Conservation (phyloP, 768 basidiomycete genomes). For the Leccinum uliginosum region DNA sequence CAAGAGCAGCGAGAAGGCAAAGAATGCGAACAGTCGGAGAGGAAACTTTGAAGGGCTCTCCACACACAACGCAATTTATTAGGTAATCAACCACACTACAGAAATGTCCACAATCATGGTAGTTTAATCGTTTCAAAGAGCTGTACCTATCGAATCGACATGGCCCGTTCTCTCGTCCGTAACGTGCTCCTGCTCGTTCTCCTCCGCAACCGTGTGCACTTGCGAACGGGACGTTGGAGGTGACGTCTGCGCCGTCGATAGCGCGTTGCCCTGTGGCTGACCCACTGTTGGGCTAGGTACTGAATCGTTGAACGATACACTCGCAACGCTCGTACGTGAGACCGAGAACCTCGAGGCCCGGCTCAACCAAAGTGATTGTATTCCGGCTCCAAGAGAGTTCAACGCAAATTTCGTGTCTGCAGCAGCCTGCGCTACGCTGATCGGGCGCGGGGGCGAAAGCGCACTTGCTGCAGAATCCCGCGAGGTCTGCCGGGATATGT, state of each 20-base stretch:
- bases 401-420: conserved; percentile 33
- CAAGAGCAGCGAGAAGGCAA: conserved; percentile 2
- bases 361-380: conserved; percentile 46
- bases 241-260: conserved; percentile 6
- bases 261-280: background rate
- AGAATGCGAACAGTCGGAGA: conserved; percentile 14
- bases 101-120: background rate
- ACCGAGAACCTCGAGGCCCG: conserved; percentile 38
- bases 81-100: conserved; percentile 16
- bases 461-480: conserved; percentile 21
- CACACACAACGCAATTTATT: conserved; percentile 11
- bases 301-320: conserved; percentile 24
- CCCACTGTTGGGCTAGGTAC: conserved; percentile 7
- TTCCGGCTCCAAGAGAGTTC: conserved; percentile 39
- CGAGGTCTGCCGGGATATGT: conserved; percentile 21
- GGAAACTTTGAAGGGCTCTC: conserved; percentile 10
- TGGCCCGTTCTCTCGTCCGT: conserved; percentile 5
- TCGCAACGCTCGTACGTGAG: conserved; percentile 27
- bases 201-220: conserved; percentile 27
- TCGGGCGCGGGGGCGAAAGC: conserved; percentile 18
- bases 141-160: conserved; percentile 26
- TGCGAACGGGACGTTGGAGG: conserved; percentile 12
- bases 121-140: conserved; percentile 19
- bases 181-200: conserved; percentile 12
- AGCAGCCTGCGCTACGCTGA: conserved; percentile 30